Evolutionary conservation across 108 stramenopile species (phyloP).

Genomic region (Discostella stelligeroides): DNA sequence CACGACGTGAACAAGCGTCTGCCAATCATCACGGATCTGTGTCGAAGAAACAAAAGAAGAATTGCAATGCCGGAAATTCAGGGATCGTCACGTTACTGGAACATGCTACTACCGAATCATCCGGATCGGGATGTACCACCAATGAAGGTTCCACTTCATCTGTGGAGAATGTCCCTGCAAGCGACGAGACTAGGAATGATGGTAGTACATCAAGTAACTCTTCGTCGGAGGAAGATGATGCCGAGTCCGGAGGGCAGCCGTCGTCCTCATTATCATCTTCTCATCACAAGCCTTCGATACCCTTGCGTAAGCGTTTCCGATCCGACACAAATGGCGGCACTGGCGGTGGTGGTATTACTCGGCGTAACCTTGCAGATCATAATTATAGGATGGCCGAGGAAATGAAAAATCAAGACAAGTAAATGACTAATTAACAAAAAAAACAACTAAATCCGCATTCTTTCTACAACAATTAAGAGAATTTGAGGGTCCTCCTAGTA

Average conservation of each 20-base stretch:
- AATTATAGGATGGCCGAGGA: conserved; percentile 23
- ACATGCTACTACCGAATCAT: conserved; percentile 7
- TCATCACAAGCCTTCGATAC: conserved; percentile 13
- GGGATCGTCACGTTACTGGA: conserved; percentile 16
- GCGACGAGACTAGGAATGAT: conserved; percentile 26
- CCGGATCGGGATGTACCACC: conserved; percentile 31
- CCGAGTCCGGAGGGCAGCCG: conserved; percentile 4
- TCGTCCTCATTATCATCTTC: not conserved
- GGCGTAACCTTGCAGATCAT: conserved; percentile 22
- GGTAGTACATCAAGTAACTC: conserved; percentile 31
- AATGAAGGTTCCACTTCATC: conserved; percentile 28
- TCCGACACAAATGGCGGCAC: not conserved
- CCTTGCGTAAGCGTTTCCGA: conserved; percentile 35
- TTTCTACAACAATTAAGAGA: too few species aligned
- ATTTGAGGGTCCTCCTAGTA: too few species aligned
- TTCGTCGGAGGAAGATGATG: conserved; percentile 27
- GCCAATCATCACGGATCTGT: not conserved
- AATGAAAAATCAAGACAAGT: conserved; percentile 13
- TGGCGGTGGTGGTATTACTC: conserved; percentile 10
- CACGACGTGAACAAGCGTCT: conserved; percentile 14
- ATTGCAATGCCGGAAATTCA: not conserved
- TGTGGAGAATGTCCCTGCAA: conserved; percentile 13
- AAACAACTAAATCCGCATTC: too few species aligned
- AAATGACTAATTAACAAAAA: too few species aligned
- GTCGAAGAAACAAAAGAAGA: conserved; percentile 3